phyloP scores from a whole-genome alignment of 2,329 filamentous ascomycete species.

The Fusarium palustre region DNA sequence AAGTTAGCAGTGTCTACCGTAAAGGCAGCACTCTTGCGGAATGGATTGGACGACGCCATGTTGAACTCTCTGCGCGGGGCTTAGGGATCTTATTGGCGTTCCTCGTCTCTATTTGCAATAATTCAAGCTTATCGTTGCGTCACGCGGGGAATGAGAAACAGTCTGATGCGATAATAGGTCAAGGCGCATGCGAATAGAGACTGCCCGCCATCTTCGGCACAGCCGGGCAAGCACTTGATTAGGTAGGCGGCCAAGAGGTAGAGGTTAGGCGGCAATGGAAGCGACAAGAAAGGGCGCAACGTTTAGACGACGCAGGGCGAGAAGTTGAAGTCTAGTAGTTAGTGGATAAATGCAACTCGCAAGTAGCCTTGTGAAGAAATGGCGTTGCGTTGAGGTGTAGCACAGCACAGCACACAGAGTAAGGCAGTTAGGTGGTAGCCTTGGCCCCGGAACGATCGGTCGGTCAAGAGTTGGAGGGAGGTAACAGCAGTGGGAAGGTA shows the following conservation, averaged over 20 bases:
- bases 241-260: slow-evolving; percentile 25
- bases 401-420: slow-evolving; percentile 17
- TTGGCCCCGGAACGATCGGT: slow-evolving; percentile 46
- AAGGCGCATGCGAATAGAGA: slow-evolving; percentile 44
- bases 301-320: slow-evolving; percentile 2
- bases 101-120: slow-evolving; percentile 21
- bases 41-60: slow-evolving; percentile 62
- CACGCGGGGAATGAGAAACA: slow-evolving; percentile 16
- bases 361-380: slow-evolving; percentile 26
- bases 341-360: slow-evolving; percentile 21
- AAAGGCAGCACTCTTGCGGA: slow-evolving; percentile 58
- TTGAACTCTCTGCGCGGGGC: slow-evolving; percentile 15
- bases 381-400: slow-evolving; percentile 18
- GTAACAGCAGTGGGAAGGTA: slow-evolving; percentile 5
- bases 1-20: slow-evolving; percentile 36
- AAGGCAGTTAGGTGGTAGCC: background rate
- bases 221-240: slow-evolving; percentile 40
- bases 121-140: slow-evolving; percentile 27
- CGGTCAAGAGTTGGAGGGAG: slow-evolving; percentile 41
- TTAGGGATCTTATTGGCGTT: slow-evolving; percentile 23
- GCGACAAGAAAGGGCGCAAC: slow-evolving; percentile 26
- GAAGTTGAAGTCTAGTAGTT: slow-evolving; percentile 9
- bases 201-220: slow-evolving; percentile 49
- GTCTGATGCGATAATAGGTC: slow-evolving; percentile 40
- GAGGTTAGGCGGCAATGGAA: slow-evolving; percentile 31